These are phyloP conservation scores for Penicillium sp. DNA, from an alignment of 2,329 filamentous ascomycete species.

Conservation along the genomic window DNA sequence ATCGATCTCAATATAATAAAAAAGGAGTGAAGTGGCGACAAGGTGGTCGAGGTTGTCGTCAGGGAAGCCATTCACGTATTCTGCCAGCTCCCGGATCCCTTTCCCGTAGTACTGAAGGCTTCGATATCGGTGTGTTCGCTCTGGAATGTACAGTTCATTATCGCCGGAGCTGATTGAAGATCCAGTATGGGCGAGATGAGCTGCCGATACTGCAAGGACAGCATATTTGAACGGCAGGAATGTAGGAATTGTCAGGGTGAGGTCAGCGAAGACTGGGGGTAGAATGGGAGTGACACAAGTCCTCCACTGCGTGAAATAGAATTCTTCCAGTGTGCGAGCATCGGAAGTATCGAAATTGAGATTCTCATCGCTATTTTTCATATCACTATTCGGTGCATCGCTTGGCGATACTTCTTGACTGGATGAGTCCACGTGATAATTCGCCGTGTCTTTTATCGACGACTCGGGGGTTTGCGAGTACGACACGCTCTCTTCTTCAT, in stretches of 20 bases:
- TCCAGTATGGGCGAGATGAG: neutral
- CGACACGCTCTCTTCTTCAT: neutral
- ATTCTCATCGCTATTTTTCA: neutral
- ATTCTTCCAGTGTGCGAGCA: neutral
- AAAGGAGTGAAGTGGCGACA: neutral
- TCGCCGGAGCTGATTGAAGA: neutral
- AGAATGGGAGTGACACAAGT: neutral
- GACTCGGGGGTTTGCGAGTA: neutral
- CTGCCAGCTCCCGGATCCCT: neutral
- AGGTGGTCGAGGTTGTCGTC: neutral
- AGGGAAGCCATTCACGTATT: neutral
- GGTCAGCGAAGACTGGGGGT: neutral
- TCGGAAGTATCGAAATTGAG: neutral
- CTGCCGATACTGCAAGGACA: neutral
- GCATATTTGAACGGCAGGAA: neutral
- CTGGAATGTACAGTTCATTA: neutral
- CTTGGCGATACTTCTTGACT: neutral
- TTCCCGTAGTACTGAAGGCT: neutral
- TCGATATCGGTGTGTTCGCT: neutral
- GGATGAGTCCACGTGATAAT: neutral
- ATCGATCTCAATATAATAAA: neutral
- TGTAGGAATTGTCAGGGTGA: neutral
- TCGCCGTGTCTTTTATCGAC: neutral
- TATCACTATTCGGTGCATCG: neutral
- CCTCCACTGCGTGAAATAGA: neutral